Base-by-base conservation (phyloP, 1,139 yeast genomes). In the Arxiozyma heterogenica region DNA sequence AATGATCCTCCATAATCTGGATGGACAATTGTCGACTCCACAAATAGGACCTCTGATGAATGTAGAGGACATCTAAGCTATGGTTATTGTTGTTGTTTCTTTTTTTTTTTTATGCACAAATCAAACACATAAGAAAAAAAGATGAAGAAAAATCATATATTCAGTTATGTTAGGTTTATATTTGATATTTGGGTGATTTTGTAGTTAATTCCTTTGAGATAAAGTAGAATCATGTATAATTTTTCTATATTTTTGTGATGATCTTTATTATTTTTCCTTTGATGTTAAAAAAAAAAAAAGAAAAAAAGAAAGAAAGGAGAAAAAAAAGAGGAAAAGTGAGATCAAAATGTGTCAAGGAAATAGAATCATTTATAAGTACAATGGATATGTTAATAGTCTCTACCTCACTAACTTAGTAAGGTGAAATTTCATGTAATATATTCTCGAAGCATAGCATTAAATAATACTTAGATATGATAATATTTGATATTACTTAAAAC, bases 1-100 rank as follows among this genome's bases (percentile, higher is more conserved):
- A 11, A 81, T 73, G 41, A 79, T 71, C 52, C 85, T 76, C 80
- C 88, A 93, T 51, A 84, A 77, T 50, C 82, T 72, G 1, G 96
- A 86, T 5, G 86, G 81, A 71, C 98, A 93, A 73, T 93, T 91
- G 59, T 86, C 91, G 3, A 83, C 82, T 1, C 97, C 97, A 75
- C 98, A 93, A 15, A 84, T 71, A 7, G 88, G 85, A 1, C 98
- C 98, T 61, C 80, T 73, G 50, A 75, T 74, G 56, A 57, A 68
- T 5, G 69, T 62, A 1, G 70, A 66, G 42, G 49, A 46, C 49
- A 46, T 46, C 3, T 30, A 30, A 12, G 38, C 38, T 9, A 30
- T 30, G 15, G 38, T 12, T n/a, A n/a, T n/a, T n/a, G n/a, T n/a
- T n/a, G n/a, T n/a, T n/a, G n/a, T n/a, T n/a, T n/a, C n/a, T n/a